A percentile compares a stretch with the other conserved stretches of the same genome.
Evolutionary conservation across 1,139 yeast genomes (phyloP).

Genomic region (Candida gigantensis): DNA sequence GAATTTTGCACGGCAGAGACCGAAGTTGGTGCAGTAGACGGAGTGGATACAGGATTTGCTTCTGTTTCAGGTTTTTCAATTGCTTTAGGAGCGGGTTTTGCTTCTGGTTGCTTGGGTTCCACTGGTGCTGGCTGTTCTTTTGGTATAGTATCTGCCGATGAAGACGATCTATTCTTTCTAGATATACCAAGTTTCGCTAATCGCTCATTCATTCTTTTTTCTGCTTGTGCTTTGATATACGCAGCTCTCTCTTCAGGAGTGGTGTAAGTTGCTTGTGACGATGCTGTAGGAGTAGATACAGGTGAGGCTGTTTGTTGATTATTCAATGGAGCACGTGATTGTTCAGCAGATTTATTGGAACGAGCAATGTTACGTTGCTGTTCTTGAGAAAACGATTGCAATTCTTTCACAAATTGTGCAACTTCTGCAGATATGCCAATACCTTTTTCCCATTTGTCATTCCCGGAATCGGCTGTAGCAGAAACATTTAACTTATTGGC

Average conservation of each 20-base stretch:
- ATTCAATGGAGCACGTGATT: conserved; percentile 4
- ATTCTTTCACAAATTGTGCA: conserved; percentile 57
- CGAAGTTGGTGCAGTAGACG: neutral
- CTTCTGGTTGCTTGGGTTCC: conserved; percentile 4
- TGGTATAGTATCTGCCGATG: too few relatives aligned
- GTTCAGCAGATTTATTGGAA: conserved; percentile 11
- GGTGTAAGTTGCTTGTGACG: conserved; percentile 21
- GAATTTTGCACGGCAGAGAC: conserved; percentile 2
- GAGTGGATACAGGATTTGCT: conserved; percentile 4
- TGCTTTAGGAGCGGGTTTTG: conserved; percentile 6
- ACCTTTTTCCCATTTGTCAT: conserved; percentile 83
- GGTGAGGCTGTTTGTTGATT: conserved; percentile 9
- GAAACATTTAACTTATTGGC: conserved; percentile 45
- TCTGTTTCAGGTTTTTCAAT: conserved; percentile 7
- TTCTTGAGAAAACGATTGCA: conserved; percentile 33
- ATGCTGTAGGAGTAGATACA: conserved; percentile 13
- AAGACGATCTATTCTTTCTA: conserved; percentile 11
- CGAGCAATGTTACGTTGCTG: conserved; percentile 11
- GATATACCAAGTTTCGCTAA: conserved; percentile 82
- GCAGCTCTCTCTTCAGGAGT: conserved; percentile 74
- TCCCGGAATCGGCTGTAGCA: conserved; percentile 52
- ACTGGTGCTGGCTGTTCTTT: conserved; percentile 2
- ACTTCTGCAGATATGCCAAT: conserved; percentile 70
- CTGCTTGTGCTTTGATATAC: conserved; percentile 87
- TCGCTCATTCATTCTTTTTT: conserved; percentile 84